These are phyloP conservation scores for Angomonas deanei DNA, from an alignment of 208 protist species.

Conservation along the genomic window DNA sequence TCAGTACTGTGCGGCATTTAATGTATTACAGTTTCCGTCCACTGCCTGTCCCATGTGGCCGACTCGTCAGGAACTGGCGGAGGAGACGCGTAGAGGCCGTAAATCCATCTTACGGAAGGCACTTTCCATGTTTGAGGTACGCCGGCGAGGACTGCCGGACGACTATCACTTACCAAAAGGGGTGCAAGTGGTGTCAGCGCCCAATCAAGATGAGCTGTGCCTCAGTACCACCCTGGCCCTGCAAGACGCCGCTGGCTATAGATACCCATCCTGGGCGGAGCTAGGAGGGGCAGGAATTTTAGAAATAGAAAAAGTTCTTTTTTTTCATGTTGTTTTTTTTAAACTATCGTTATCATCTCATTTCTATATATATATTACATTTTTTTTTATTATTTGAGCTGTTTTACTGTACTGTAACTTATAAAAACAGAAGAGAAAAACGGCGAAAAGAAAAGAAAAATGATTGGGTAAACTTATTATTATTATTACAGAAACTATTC, in stretches of 20 bases:
- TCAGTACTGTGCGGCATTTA: slow-evolving; percentile 85
- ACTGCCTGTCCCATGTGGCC: slow-evolving; percentile 70
- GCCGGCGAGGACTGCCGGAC: slow-evolving; percentile 17
- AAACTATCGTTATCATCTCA: background rate
- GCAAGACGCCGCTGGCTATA: slow-evolving; percentile 67
- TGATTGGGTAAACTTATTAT: background rate
- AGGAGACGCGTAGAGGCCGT: slow-evolving; percentile 6
- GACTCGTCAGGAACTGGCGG: slow-evolving; percentile 15
- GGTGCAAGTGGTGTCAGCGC: slow-evolving; percentile 67
- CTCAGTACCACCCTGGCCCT: slow-evolving; percentile 62
- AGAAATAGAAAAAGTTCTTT: background rate
- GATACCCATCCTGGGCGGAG: slow-evolving; percentile 72
- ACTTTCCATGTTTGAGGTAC: slow-evolving; percentile 15
- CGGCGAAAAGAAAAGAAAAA: background rate
- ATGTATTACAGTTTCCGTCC: slow-evolving; percentile 75
- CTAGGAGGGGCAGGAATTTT: slow-evolving; percentile 29
- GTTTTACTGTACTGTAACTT: background rate
- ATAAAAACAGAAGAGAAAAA: background rate
- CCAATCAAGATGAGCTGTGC: slow-evolving; percentile 63
- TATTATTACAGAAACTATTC: slow-evolving; percentile 8
- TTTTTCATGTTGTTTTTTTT: too few relatives aligned
- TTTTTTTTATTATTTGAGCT: background rate
- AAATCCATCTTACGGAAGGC: slow-evolving; percentile 15
- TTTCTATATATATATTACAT: background rate
- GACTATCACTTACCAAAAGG: slow-evolving; percentile 79